phyloP scores from a whole-genome alignment of 140 eudicot genomes.

The Oenanthe javanica region DNA sequence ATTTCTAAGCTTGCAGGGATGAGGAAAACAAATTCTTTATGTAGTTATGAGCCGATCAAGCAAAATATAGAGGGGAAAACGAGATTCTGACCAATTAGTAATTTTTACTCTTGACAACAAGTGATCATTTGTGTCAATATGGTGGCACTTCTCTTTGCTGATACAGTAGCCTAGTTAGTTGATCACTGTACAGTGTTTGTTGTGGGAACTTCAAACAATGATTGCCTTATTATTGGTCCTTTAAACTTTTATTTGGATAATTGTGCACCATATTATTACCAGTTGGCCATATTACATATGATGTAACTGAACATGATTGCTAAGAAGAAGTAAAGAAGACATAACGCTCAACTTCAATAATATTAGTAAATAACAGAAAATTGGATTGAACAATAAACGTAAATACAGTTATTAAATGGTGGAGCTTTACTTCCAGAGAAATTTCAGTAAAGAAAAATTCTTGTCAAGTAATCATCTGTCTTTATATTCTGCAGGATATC shows the following conservation, averaged over 20 bases:
- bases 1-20: neutral
- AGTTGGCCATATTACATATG: neutral
- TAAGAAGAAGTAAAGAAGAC: neutral
- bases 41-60: neutral
- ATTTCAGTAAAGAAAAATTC: neutral
- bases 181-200: neutral
- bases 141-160: neutral
- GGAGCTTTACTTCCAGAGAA: neutral
- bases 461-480: slow-evolving; percentile 2
- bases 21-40: neutral
- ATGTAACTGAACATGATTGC: neutral
- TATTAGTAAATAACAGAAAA: neutral
- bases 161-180: neutral
- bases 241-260: neutral
- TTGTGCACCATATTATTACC: neutral
- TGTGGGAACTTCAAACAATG: neutral
- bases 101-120: neutral
- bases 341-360: neutral
- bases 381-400: neutral
- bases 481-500: slow-evolving; percentile 37
- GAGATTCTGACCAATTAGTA: neutral
- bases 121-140: neutral
- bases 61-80: neutral
- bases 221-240: neutral
- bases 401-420: neutral